Evolutionary conservation across 805 yeast species (phyloP).

Genomic region (Saturnispora dispora): DNA sequence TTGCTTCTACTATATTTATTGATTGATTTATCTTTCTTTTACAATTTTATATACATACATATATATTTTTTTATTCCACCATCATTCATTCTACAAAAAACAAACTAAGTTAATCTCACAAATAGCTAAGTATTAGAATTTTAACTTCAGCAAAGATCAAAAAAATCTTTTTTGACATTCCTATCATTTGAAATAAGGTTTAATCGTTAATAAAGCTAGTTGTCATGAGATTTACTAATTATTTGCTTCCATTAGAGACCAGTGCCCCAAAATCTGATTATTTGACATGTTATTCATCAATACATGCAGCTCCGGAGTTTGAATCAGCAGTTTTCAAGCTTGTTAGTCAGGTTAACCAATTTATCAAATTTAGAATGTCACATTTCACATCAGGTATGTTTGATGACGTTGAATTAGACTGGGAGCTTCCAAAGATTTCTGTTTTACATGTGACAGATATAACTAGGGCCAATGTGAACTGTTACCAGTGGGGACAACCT

Average conservation of each 20-base stretch:
- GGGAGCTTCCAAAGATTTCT: neutral
- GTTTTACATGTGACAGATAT: conserved; percentile 4
- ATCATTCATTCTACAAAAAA: neutral
- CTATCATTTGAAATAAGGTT: neutral
- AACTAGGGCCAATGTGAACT: neutral
- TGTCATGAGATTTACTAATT: conserved; percentile 1
- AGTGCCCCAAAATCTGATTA: neutral
- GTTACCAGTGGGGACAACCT: neutral
- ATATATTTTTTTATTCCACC: neutral
- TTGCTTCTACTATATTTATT: neutral
- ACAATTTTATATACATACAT: conserved; percentile 2
- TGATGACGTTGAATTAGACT: conserved; percentile 1
- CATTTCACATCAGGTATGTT: neutral
- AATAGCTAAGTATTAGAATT: neutral
- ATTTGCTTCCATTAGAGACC: conserved; percentile 4
- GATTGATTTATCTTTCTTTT: neutral
- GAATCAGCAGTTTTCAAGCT: neutral
- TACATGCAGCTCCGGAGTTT: neutral
- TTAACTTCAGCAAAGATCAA: neutral
- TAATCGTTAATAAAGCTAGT: neutral
- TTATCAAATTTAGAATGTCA: neutral
- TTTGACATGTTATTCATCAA: neutral
- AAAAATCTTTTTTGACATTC: neutral
- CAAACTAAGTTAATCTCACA: neutral
- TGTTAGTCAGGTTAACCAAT: neutral